A percentile compares a stretch with the other conserved stretches of the same genome.
Evolutionary conservation across 2,329 filamentous ascomycete species (phyloP).

Genomic region (Zymoseptoria passerinii): DNA sequence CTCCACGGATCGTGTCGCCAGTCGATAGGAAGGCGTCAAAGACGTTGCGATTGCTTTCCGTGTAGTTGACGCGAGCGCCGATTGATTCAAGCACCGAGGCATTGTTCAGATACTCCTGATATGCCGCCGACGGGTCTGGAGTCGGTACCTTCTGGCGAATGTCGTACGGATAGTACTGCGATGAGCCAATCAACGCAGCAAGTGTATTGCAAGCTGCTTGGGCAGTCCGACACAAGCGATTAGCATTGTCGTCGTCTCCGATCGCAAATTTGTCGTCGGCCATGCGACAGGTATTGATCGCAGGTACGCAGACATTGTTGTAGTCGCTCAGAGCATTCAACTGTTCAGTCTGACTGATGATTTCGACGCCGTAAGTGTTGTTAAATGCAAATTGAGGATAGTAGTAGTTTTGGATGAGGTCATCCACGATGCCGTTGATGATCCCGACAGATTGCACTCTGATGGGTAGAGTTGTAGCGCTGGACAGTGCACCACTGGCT

Average conservation of each 20-base stretch:
- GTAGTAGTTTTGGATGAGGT: slow-evolving; percentile 38
- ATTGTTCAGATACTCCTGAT: slow-evolving; percentile 48
- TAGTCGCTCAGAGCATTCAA: slow-evolving; percentile 45
- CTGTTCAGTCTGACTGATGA: slow-evolving; percentile 52
- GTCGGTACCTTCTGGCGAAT: neutral
- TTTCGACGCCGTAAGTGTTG: slow-evolving; percentile 48
- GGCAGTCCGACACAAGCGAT: slow-evolving; percentile 15
- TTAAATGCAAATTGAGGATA: slow-evolving; percentile 46
- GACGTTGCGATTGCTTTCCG: slow-evolving; percentile 33
- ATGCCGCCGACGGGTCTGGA: neutral
- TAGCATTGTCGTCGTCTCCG: slow-evolving; percentile 38
- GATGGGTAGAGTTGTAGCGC: neutral
- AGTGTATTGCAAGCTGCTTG: slow-evolving; percentile 16
- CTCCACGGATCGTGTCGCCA: slow-evolving; percentile 55
- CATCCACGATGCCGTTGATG: slow-evolving; percentile 42
- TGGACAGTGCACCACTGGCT: slow-evolving; percentile 27
- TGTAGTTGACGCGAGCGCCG: slow-evolving; percentile 53
- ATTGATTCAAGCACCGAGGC: slow-evolving; percentile 48
- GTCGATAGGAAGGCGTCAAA: slow-evolving; percentile 45
- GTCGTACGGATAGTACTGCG: slow-evolving; percentile 34
- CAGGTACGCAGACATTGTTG: slow-evolving; percentile 40
- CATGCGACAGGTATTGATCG: slow-evolving; percentile 42
- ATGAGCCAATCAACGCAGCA: slow-evolving; percentile 25
- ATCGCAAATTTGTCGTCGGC: slow-evolving; percentile 38
- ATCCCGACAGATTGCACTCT: neutral